Evolutionary conservation across 2,329 filamentous ascomycete genomes (phyloP).

Genomic region (Epichloe brachyelytri): DNA sequence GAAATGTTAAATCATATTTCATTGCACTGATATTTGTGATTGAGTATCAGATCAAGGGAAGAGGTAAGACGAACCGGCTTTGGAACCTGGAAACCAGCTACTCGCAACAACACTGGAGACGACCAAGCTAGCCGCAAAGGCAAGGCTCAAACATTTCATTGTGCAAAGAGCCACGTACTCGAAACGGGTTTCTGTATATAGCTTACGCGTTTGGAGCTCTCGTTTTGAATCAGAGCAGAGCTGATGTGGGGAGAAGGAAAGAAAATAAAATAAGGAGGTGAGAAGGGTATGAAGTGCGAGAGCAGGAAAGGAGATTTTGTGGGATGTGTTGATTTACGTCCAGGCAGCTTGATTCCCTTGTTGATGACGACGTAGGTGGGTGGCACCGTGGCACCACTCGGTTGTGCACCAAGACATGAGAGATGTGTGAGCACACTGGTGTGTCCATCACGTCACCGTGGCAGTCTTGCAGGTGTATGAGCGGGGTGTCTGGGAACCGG

Average conservation of each 20-base stretch:
- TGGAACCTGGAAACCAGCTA: slow-evolving; percentile 65
- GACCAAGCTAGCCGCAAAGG: slow-evolving; percentile 60
- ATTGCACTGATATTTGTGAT: background rate
- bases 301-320: background rate
- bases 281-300: background rate
- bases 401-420: background rate
- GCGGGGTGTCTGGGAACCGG: background rate
- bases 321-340: background rate
- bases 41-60: background rate
- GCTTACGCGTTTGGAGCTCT: background rate
- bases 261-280: background rate
- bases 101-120: slow-evolving; percentile 58
- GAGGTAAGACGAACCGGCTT: slow-evolving; percentile 52
- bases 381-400: background rate
- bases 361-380: slow-evolving; percentile 1
- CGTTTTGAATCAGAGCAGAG: background rate
- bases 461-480: background rate
- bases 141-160: slow-evolving; percentile 67
- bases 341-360: background rate
- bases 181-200: background rate
- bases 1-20: background rate
- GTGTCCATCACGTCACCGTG: slow-evolving; percentile 10
- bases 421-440: background rate
- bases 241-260: background rate
- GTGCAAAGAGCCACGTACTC: slow-evolving; percentile 14